Conservation (phyloP, 345 rosid genomes). For the Brassica nigra region DNA sequence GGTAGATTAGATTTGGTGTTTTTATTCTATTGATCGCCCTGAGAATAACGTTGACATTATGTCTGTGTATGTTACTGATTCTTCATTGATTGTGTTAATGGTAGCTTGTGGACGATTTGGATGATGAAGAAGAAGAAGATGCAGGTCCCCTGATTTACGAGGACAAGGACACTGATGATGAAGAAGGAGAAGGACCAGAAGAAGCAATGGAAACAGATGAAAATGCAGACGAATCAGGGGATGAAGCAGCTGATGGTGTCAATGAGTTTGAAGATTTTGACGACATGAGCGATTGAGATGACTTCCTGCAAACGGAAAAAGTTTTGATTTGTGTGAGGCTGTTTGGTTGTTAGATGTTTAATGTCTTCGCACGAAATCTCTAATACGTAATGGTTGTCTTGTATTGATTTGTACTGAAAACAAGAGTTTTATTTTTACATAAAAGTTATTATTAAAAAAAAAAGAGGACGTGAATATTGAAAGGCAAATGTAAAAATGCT, state of each 20-base stretch:
- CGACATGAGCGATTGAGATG: slow-evolving; percentile 56
- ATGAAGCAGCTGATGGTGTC: slow-evolving; percentile 44
- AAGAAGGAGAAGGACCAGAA: slow-evolving; percentile 46
- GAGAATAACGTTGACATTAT: not conserved
- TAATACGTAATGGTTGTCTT: slow-evolving; percentile 24
- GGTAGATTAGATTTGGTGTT: not conserved
- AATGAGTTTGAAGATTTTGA: slow-evolving; percentile 56
- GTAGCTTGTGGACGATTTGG: slow-evolving; percentile 51
- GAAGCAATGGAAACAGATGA: slow-evolving; percentile 45
- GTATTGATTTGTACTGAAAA: not conserved
- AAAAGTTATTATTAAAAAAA: not conserved
- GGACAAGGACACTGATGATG: slow-evolving; percentile 80
- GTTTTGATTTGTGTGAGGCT: slow-evolving; percentile 25
- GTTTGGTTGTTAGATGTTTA: slow-evolving; percentile 14
- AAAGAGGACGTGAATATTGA: not conserved
- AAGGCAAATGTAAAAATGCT: not conserved
- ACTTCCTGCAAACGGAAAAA: not conserved
- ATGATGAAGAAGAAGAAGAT: slow-evolving; percentile 56
- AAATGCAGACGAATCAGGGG: slow-evolving; percentile 38
- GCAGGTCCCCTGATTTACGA: slow-evolving; percentile 57
- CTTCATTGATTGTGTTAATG: slow-evolving; percentile 9
- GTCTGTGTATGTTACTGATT: slow-evolving; percentile 14
- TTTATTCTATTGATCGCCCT: not conserved
- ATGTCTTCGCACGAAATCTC: slow-evolving; percentile 4
- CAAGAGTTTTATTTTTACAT: not conserved